phyloP scores from a whole-genome alignment of 345 rosid species.

The Kandelia obovata region DNA sequence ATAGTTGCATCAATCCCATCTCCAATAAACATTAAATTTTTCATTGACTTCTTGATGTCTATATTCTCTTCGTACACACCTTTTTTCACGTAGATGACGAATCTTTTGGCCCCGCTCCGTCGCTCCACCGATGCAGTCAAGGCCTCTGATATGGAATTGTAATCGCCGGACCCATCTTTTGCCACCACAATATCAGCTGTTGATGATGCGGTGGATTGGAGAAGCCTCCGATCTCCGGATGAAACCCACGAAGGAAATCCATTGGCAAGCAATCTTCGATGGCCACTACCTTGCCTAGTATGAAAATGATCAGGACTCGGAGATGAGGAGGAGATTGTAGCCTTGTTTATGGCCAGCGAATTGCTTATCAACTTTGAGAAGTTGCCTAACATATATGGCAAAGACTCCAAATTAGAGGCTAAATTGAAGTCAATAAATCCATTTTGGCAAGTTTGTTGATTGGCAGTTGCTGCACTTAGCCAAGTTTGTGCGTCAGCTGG shows the following conservation, averaged over 20 bases:
- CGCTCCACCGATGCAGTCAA: constrained; percentile 43
- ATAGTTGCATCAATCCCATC: constrained; percentile 77
- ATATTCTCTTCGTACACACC: constrained; percentile 72
- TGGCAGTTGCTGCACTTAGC: constrained; percentile 73
- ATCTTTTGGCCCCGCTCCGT: constrained; percentile 34
- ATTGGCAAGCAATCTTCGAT: constrained; percentile 38
- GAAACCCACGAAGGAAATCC: constrained; percentile 73
- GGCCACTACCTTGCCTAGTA: constrained; percentile 22
- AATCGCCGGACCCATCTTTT: constrained; percentile 74
- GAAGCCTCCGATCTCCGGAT: constrained; percentile 50
- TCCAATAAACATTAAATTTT: constrained; percentile 68
- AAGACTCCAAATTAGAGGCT: constrained; percentile 31
- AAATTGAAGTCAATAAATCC: constrained; percentile 65
- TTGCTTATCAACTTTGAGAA: constrained; percentile 67
- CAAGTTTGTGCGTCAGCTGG: constrained; percentile 57
- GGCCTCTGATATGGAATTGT: constrained; percentile 57
- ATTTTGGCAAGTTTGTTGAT: constrained; percentile 63
- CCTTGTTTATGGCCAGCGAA: constrained; percentile 61
- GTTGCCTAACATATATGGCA: constrained; percentile 40
- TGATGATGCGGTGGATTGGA: constrained; percentile 26
- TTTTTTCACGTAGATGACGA: constrained; percentile 66
- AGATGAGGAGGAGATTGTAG: constrained; percentile 19
- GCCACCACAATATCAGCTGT: constrained; percentile 74
- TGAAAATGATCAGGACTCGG: not conserved
- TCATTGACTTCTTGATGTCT: constrained; percentile 48